Evolutionary conservation across 2,329 filamentous ascomycete genomes (phyloP).

Genomic region (Thielaviopsis euricoi): DNA sequence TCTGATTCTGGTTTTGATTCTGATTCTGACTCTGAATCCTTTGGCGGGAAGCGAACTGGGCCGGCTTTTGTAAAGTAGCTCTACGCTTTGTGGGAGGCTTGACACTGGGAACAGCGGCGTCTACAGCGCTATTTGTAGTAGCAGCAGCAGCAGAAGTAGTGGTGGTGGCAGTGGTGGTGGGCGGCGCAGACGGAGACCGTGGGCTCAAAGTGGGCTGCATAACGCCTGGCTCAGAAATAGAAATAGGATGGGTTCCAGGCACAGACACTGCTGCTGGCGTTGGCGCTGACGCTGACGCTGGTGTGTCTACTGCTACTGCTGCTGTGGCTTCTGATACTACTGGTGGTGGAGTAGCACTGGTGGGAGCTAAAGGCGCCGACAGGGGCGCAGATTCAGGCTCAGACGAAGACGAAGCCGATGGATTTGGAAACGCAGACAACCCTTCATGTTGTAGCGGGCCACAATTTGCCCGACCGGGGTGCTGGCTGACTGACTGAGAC

Average conservation of each 20-base stretch:
- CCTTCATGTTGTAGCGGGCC: not conserved
- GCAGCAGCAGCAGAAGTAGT: not conserved
- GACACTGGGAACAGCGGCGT: not conserved
- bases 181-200: conserved; percentile 1
- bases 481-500: not conserved
- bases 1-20: not conserved
- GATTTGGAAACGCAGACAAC: not conserved
- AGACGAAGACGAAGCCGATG: not conserved
- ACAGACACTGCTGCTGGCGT: not conserved
- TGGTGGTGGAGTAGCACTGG: not conserved
- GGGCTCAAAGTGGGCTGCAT: conserved; percentile 1
- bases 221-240: conserved; percentile 5
- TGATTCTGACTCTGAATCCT: not conserved
- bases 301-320: not conserved
- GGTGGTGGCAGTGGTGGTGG: not conserved
- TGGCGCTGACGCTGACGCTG: not conserved
- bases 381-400: not conserved
- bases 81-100: not conserved
- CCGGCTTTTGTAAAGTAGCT: not conserved
- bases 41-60: not conserved
- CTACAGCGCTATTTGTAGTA: not conserved
- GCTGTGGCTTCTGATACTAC: not conserved
- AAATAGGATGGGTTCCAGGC: conserved; percentile 2
- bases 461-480: not conserved
- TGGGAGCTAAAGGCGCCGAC: not conserved